These are phyloP conservation scores for Lipomyces oligophaga DNA, from an alignment of 805 yeast species.

Conservation along the genomic window DNA sequence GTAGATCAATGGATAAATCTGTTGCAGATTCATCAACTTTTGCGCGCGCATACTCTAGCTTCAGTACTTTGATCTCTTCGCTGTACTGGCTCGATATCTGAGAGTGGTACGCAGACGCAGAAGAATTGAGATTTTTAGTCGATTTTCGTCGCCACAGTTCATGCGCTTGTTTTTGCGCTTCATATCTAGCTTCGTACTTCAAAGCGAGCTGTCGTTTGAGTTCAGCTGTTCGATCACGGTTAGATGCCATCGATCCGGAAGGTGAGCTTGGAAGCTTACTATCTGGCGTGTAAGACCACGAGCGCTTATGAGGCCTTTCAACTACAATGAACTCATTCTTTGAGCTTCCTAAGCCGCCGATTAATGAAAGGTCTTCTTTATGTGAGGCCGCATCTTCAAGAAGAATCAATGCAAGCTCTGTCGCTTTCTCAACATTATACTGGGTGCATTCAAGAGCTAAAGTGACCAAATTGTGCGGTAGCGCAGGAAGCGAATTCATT, in stretches of 20 bases:
- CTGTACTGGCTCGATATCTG: background rate
- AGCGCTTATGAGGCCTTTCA: no score
- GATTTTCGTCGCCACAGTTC: constrained; percentile 9
- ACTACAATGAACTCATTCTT: background rate
- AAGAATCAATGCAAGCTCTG: constrained; percentile 3
- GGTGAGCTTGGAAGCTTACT: background rate
- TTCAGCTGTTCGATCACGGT: no score
- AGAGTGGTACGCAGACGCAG: constrained; percentile 4
- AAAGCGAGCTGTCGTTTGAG: background rate
- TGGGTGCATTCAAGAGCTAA: background rate
- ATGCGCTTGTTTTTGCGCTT: constrained; percentile 5
- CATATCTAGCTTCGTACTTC: constrained; percentile 4
- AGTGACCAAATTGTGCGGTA: constrained; percentile 1
- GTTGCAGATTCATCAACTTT: constrained; percentile 5
- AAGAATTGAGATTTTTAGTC: constrained; percentile 3
- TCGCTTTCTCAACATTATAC: constrained; percentile 10
- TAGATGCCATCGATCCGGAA: background rate
- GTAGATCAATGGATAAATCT: constrained; percentile 7
- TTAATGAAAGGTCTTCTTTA: constrained; percentile 2
- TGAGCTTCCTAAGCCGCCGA: background rate
- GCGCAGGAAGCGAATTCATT: constrained; percentile 1
- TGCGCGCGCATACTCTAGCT: constrained; percentile 5
- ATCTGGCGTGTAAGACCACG: background rate
- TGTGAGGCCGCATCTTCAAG: background rate
- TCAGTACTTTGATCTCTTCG: constrained; percentile 1